phyloP scores from a whole-genome alignment of 306 rosid genomes.

The Ziziphus jujuba region DNA sequence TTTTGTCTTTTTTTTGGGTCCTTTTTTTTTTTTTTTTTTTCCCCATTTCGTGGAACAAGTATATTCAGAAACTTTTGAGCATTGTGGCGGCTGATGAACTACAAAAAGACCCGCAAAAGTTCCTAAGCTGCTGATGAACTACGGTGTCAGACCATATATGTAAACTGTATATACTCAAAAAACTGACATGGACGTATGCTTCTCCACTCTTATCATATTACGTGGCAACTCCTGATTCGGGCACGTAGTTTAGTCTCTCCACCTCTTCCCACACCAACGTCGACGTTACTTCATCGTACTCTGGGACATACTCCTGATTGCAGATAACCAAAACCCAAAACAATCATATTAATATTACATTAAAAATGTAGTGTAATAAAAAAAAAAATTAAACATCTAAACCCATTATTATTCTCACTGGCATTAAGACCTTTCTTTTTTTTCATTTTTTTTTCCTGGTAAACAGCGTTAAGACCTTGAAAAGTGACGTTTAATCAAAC shows the following conservation, averaged over 20 bases:
- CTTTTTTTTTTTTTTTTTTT: neutral
- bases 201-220: slow-evolving; percentile 24
- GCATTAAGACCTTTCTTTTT: too few relatives aligned
- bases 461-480: too few relatives aligned
- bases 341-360: neutral
- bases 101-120: slow-evolving; percentile 28
- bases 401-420: neutral
- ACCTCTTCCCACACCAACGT: slow-evolving; percentile 94
- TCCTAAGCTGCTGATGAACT: slow-evolving; percentile 5
- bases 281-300: slow-evolving; percentile 79
- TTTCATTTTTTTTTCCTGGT: too few relatives aligned
- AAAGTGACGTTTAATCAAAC: too few relatives aligned
- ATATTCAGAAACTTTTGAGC: slow-evolving; percentile 2
- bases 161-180: slow-evolving; percentile 52
- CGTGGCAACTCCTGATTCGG: slow-evolving; percentile 81
- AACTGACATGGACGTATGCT: slow-evolving; percentile 5
- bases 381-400: neutral
- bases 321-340: neutral
- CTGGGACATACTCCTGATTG: slow-evolving; percentile 84
- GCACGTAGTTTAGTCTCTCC: slow-evolving; percentile 57
- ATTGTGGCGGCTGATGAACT: slow-evolving; percentile 17
- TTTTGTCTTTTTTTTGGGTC: too few relatives aligned
- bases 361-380: neutral
- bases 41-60: neutral
- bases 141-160: slow-evolving; percentile 3